phyloP scores from a whole-genome alignment of 139 green algal species.

The Eudorina sp. region DNA sequence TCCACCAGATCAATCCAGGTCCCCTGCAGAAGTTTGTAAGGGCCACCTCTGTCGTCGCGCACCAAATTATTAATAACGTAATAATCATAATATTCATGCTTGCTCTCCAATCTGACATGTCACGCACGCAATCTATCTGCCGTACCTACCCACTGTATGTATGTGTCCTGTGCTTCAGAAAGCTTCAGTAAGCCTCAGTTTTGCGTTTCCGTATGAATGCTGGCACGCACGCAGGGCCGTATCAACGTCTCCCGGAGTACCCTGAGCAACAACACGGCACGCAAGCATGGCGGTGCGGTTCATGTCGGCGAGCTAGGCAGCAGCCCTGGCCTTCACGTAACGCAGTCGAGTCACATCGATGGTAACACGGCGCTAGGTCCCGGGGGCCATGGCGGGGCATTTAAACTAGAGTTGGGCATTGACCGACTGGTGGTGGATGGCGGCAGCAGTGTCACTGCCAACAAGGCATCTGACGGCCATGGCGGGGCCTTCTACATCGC shows the following conservation, averaged over 20 bases:
- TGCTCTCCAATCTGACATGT: too few relatives aligned
- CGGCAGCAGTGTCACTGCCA: neutral
- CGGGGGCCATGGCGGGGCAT: neutral
- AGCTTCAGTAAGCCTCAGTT: too few relatives aligned
- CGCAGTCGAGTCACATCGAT: neutral
- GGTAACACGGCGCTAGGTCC: neutral
- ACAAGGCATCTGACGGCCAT: neutral
- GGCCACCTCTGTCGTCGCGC: too few relatives aligned
- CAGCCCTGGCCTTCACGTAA: neutral
- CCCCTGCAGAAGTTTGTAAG: too few relatives aligned
- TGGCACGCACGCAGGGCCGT: neutral
- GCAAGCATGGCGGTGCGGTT: neutral
- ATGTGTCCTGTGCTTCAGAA: too few relatives aligned
- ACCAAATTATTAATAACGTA: too few relatives aligned
- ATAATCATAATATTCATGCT: too few relatives aligned
- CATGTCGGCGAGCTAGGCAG: neutral
- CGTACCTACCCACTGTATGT: neutral
- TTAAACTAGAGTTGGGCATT: neutral
- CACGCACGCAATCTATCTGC: neutral
- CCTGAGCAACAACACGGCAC: neutral
- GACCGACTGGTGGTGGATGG: neutral
- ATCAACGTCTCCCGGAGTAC: neutral
- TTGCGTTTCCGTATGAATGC: neutral
- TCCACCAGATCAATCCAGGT: too few relatives aligned
- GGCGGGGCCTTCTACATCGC: neutral